These are phyloP conservation scores for Craspedostauros australis DNA, from an alignment of 108 stramenopile species.

Conservation along the genomic window DNA sequence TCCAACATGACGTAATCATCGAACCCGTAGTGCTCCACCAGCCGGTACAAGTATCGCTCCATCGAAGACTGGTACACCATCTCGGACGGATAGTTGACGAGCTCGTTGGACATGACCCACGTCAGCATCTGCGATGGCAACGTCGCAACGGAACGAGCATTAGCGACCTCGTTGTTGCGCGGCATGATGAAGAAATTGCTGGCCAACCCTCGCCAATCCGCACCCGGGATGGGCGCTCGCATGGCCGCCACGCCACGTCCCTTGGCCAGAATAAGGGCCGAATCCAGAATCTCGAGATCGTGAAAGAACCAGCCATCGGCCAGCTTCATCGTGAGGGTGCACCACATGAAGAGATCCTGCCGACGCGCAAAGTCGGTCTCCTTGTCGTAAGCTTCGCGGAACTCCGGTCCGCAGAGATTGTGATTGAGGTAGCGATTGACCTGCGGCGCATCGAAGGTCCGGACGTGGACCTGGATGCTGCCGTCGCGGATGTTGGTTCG, in stretches of 20 bases:
- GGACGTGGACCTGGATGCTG: slow-evolving; percentile 3
- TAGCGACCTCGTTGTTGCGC: slow-evolving; percentile 1
- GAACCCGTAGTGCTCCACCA: neutral
- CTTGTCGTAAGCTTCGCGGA: slow-evolving; percentile 9
- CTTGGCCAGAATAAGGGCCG: slow-evolving; percentile 6
- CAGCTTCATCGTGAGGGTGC: slow-evolving; percentile 8
- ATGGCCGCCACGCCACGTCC: slow-evolving; percentile 16
- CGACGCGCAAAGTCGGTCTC: slow-evolving; percentile 4
- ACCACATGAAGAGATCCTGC: slow-evolving; percentile 27
- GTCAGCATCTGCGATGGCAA: slow-evolving; percentile 11
- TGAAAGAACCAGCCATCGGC: slow-evolving; percentile 25
- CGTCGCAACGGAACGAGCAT: slow-evolving; percentile 3
- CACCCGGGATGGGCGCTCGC: neutral
- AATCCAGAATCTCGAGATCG: slow-evolving; percentile 20
- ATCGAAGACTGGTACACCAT: neutral
- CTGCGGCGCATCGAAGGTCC: slow-evolving; percentile 19
- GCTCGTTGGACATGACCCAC: slow-evolving; percentile 4
- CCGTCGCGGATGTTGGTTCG: slow-evolving; percentile 4
- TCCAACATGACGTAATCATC: slow-evolving; percentile 16
- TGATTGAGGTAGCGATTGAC: slow-evolving; percentile 2
- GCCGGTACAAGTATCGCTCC: slow-evolving; percentile 10
- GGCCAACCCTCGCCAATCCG: slow-evolving; percentile 10
- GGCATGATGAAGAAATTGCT: slow-evolving; percentile 20
- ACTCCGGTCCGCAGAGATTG: slow-evolving; percentile 19
- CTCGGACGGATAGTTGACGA: too few relatives aligned